Percentiles rank a stretch among this genome's conserved stretches.
These are phyloP conservation scores for Blastocladiella emersonii DNA, from an alignment of 371 early-diverging fungal species.

Conservation along the genomic window DNA sequence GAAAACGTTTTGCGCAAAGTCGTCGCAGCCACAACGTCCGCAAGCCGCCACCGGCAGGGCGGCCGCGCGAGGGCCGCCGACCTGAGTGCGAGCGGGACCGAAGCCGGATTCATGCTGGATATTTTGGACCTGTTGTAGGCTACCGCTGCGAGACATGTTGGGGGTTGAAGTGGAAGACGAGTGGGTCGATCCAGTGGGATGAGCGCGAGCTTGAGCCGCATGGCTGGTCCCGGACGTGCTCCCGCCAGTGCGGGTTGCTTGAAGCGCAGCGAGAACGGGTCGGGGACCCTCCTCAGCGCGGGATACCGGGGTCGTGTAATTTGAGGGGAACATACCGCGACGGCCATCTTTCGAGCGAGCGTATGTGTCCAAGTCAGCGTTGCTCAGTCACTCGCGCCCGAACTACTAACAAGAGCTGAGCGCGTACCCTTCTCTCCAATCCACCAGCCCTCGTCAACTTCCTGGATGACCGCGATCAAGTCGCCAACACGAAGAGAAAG, in stretches of 20 bases:
- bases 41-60: slow-evolving; percentile 7
- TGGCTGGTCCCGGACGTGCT: not conserved
- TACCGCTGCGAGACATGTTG: not conserved
- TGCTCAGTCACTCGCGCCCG: no score
- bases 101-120: no score
- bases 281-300: no score
- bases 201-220: not conserved
- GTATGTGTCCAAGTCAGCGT: not conserved
- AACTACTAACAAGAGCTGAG: not conserved
- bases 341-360: not conserved
- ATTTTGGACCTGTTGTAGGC: no score
- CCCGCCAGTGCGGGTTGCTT: no score
- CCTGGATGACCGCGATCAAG: slow-evolving; percentile 52
- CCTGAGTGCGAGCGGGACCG: no score
- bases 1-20: slow-evolving; percentile 50
- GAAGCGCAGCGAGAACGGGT: slow-evolving; percentile 19
- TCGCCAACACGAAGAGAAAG: slow-evolving; percentile 52
- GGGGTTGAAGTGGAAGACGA: not conserved
- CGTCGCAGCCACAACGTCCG: slow-evolving; percentile 45
- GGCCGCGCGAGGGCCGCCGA: not conserved
- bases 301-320: no score
- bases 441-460: slow-evolving; percentile 80
- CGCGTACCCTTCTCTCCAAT: slow-evolving; percentile 43
- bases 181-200: not conserved
- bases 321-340: slow-evolving; percentile 70